Base-by-base conservation (phyloP, 768 basidiomycete genomes). In the Pilatotrama ljubarskyi region DNA sequence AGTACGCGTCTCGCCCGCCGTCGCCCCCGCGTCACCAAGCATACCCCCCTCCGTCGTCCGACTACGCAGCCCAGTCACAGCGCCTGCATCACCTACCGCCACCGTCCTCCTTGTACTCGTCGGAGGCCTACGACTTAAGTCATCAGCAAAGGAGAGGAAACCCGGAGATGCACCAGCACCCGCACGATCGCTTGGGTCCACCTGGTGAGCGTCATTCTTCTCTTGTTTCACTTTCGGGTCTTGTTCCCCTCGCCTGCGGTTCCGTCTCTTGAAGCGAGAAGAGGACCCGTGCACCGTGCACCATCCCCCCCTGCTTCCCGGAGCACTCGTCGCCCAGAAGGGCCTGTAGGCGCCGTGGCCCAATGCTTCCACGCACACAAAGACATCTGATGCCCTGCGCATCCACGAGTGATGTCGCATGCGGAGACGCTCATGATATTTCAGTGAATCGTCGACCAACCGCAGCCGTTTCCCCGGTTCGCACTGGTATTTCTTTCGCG, bases 121-220 rank as follows among this genome's bases (percentile, higher is more conserved):
- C 55, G 26, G 67, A 65, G 38, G 64, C 66, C 24, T 66, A 66
- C 37, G 65, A 68, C n/a, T 36, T 62, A 35, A 63, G 58, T 32
- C 58, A 59, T 37, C 49, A 56, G 40, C 42, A 44, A 35, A 52
- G 62, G 38, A 47, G 66, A 52, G 44, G 52, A 15, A 59, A 68
- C 43, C 52, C 43, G 24, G 66, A 68, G 47, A 51, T 38, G 32
- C 52, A 65, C 24, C 59, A 56, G 22, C 65, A 56, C 40, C 54
- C 62, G 41, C 65, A 66, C 18, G 69, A 70, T 55, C 55, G 58
- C 29, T 32, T 51, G 52, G 58, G 51, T 15, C 61, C 64, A 44
- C 50, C 61, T 14, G 55, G 56, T 62, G 61, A 62, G 57, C 32
- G 54, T 52, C 51, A 54, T 53, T 41, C 35, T 47, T 42, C 26